Conservation (phyloP, 495 filamentous ascomycete genomes). For the Letharia lupina region DNA sequence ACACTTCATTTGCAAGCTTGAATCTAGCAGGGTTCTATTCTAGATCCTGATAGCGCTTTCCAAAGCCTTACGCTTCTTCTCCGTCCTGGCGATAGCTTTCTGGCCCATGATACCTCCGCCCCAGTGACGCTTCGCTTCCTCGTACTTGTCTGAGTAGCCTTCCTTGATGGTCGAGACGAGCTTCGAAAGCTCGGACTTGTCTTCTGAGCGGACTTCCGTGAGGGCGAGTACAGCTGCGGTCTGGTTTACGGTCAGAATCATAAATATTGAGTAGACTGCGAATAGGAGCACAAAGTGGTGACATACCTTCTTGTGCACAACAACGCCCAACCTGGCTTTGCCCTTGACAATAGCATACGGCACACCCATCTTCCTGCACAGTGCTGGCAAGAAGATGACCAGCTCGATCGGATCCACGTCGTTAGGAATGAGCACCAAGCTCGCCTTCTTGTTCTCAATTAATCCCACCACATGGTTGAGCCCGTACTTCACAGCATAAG, state of each 20-base stretch:
- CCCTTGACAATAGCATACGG: constrained; percentile 99
- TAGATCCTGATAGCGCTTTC: constrained; percentile 96
- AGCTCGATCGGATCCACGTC: constrained; percentile 99
- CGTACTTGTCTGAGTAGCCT: constrained; percentile 92
- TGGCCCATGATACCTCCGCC: constrained; percentile 99
- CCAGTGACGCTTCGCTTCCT: constrained; percentile 89
- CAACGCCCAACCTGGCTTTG: constrained; percentile 96
- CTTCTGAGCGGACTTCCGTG: constrained; percentile 92
- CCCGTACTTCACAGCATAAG: constrained; percentile 98
- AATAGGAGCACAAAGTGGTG: not conserved
- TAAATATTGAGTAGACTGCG: not conserved
- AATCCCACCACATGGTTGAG: constrained; percentile 99
- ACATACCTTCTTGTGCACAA: constrained; percentile 96
- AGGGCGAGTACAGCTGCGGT: constrained; percentile 93
- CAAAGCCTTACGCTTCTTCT: constrained; percentile 94
- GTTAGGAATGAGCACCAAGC: constrained; percentile 94
- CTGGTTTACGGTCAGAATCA: constrained; percentile 34
- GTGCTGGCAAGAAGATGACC: constrained; percentile 96
- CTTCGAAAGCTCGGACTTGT: constrained; percentile 96
- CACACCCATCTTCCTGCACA: constrained; percentile 99
- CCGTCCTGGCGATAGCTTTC: constrained; percentile 86
- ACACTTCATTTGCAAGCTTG: not conserved
- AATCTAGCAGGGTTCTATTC: not conserved
- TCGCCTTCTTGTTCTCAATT: constrained; percentile 99
- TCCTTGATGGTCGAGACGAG: constrained; percentile 95